These are phyloP conservation scores for Penicillium pulvis DNA, from an alignment of 495 filamentous ascomycete genomes.

Conservation along the genomic window DNA sequence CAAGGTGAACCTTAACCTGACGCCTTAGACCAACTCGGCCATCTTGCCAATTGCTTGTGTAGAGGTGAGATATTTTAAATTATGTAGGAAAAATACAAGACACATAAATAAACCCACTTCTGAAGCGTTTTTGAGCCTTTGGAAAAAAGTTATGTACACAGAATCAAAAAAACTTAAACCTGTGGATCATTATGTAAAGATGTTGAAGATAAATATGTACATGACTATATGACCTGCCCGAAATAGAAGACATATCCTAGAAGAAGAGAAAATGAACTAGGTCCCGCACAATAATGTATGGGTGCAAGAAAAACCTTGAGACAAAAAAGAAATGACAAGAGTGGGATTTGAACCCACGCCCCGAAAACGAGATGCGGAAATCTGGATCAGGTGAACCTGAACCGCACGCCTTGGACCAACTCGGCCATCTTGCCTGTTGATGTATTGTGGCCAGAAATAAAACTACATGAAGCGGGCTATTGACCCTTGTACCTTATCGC, in stretches of 20 bases:
- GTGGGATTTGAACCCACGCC: conserved; percentile 45
- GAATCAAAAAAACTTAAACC: no score
- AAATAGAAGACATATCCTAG: no score
- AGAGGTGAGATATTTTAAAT: not conserved
- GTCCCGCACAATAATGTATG: not conserved
- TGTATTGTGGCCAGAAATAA: not conserved
- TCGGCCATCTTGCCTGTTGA: conserved; percentile 39
- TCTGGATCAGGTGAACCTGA: conserved; percentile 36
- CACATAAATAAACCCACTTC: no score
- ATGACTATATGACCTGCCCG: no score
- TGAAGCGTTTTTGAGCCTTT: no score
- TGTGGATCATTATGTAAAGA: no score
- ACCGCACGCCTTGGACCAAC: conserved; percentile 41
- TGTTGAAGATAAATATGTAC: no score
- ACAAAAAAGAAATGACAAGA: conserved; percentile 33
- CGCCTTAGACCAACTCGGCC: conserved; percentile 44
- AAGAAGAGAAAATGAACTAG: no score
- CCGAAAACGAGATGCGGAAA: conserved; percentile 28
- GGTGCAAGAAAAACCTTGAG: conserved; percentile 8
- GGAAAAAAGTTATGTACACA: no score
- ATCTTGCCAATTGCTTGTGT: conserved; percentile 26
- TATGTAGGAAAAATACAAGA: no score
- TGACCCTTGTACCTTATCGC: not conserved
- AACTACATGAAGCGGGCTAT: not conserved
- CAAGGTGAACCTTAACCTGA: conserved; percentile 39